Conservation (phyloP, 169 alveolate species). For the Cyclospora cayetanensis region DNA sequence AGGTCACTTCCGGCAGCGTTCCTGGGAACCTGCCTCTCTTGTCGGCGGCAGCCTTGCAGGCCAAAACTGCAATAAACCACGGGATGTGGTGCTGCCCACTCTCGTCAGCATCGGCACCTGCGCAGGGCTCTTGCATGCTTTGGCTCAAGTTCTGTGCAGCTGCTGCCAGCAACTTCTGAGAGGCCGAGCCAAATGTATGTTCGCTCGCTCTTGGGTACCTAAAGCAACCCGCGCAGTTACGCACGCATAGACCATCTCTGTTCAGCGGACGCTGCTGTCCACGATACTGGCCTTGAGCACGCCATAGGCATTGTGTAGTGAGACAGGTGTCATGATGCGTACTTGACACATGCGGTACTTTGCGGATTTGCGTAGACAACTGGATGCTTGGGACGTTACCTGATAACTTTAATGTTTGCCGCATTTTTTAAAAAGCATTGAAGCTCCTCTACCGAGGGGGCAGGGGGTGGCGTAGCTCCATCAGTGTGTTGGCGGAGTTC, state of each 20-base stretch:
- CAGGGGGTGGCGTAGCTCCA: neutral
- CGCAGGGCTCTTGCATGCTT: neutral
- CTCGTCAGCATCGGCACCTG: neutral
- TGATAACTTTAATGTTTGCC: conserved; percentile 52
- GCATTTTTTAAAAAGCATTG: conserved; percentile 28
- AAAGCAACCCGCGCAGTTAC: neutral
- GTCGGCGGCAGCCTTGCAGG: neutral
- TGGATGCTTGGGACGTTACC: neutral
- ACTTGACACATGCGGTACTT: too few species aligned
- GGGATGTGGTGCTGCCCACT: neutral
- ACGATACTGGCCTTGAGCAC: too few species aligned
- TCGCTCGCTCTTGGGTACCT: neutral
- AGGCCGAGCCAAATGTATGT: neutral
- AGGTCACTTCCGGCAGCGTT: neutral
- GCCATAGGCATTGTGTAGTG: too few species aligned
- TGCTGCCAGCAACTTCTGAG: neutral
- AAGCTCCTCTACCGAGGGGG: neutral
- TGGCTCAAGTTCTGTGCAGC: neutral
- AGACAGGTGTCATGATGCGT: too few species aligned
- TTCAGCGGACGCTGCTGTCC: too few species aligned
- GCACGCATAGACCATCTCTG: too few species aligned
- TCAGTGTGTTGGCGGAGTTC: conserved; percentile 38
- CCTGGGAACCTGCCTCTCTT: neutral
- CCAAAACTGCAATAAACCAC: neutral
- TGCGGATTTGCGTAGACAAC: too few species aligned